Conservation (phyloP, 164 flowering plant species). For the Cinnamomum micranthum region DNA sequence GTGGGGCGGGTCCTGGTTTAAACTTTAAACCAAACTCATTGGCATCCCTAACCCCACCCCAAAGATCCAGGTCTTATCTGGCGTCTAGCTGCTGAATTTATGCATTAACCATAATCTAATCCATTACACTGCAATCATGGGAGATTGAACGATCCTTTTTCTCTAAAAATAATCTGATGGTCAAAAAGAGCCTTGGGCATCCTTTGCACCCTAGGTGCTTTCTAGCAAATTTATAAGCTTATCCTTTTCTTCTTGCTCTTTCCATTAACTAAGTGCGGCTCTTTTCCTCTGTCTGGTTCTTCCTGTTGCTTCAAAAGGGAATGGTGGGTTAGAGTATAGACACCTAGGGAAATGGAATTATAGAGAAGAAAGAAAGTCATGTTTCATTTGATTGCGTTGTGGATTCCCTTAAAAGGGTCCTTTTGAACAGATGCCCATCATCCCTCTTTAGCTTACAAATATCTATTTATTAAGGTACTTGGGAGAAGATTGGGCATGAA, state of each 20-base stretch:
- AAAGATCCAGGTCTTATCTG: no score
- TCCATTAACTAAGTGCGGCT: constrained; percentile 21
- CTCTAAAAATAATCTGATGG: constrained; percentile 6
- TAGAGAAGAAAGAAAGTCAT: neutral
- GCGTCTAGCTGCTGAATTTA: neutral
- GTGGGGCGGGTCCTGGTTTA: no score
- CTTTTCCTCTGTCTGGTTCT: neutral
- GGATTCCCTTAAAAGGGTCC: neutral
- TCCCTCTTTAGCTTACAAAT: neutral
- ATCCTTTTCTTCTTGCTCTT: constrained; percentile 26
- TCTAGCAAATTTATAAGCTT: constrained; percentile 17
- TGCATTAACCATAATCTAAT: constrained; percentile 11
- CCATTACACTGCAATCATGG: constrained; percentile 27
- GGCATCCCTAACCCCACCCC: no score
- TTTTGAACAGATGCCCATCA: neutral
- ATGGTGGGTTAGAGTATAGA: neutral
- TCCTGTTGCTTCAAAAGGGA: neutral
- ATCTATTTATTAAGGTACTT: neutral
- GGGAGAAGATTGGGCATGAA: neutral
- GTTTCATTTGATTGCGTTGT: neutral
- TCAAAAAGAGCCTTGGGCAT: constrained; percentile 37
- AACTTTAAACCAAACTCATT: no score
- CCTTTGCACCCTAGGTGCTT: constrained; percentile 21
- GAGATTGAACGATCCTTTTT: constrained; percentile 4
- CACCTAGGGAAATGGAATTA: neutral